phyloP scores from a whole-genome alignment of 495 filamentous ascomycete species.

The Filosporella fistucella region DNA sequence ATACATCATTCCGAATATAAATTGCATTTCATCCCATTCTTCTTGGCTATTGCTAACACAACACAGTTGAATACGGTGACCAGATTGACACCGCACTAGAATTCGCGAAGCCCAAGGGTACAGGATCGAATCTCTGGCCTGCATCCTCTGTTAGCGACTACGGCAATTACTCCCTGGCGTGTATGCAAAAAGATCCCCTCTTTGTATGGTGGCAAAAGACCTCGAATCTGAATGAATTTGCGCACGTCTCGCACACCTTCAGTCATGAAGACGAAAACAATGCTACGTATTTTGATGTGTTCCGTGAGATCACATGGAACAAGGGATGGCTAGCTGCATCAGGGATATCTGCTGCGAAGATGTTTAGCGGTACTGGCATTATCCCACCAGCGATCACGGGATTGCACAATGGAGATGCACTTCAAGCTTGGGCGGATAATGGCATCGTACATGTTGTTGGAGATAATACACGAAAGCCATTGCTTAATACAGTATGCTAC shows the following conservation, averaged over 20 bases:
- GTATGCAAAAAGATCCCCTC: conserved; percentile 43
- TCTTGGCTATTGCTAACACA: too few relatives aligned
- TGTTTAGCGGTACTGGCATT: conserved; percentile 48
- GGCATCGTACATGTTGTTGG: conserved; percentile 56
- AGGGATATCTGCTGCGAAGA: conserved; percentile 34
- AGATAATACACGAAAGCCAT: conserved; percentile 52
- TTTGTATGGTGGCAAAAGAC: conserved; percentile 44
- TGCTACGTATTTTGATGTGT: conserved; percentile 51
- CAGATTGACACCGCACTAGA: conserved; percentile 47
- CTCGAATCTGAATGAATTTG: conserved; percentile 46
- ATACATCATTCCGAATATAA: background rate
- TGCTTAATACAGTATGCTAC: conserved; percentile 38
- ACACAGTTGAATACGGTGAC: conserved; percentile 20
- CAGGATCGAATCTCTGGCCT: conserved; percentile 51
- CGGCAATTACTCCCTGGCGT: conserved; percentile 38
- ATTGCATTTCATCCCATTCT: background rate
- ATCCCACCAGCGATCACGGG: conserved; percentile 63
- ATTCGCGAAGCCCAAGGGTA: conserved; percentile 53
- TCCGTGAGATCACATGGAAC: conserved; percentile 56
- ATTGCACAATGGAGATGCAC: conserved; percentile 58
- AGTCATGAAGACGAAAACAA: conserved; percentile 57
- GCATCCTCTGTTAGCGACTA: conserved; percentile 37
- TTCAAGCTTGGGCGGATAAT: conserved; percentile 53
- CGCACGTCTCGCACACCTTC: conserved; percentile 58
- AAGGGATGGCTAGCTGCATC: conserved; percentile 49